phyloP scores from a whole-genome alignment of 805 yeast genomes.

The Starmerella riodocensis region DNA sequence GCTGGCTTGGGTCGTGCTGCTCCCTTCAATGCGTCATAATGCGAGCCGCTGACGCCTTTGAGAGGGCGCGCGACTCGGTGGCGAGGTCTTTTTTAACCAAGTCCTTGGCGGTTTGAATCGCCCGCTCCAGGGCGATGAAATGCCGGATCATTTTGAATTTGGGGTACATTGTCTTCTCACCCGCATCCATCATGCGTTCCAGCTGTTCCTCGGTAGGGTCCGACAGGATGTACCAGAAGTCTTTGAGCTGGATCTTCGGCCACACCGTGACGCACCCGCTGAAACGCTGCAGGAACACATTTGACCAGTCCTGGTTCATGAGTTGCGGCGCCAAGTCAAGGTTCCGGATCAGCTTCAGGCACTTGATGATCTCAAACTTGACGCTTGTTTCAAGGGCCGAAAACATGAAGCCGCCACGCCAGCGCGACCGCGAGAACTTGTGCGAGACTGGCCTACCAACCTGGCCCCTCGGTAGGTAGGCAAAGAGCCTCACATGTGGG shows the following conservation, averaged over 20 bases:
- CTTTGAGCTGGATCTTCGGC: slow-evolving; percentile 50
- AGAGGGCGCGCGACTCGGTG: too few species aligned
- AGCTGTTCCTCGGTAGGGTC: slow-evolving; percentile 55
- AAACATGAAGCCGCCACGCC: slow-evolving; percentile 66
- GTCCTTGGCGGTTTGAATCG: neutral
- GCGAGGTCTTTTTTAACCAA: too few species aligned
- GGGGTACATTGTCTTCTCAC: slow-evolving; percentile 56
- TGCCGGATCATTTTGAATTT: slow-evolving; percentile 51
- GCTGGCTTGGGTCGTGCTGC: too few species aligned
- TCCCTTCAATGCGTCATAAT: too few species aligned
- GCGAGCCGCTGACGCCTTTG: too few species aligned
- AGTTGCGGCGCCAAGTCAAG: slow-evolving; percentile 56
- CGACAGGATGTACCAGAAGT: slow-evolving; percentile 48
- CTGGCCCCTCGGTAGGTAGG: slow-evolving; percentile 66
- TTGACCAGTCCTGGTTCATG: slow-evolving; percentile 69
- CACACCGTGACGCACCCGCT: slow-evolving; percentile 66
- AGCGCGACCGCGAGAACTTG: slow-evolving; percentile 37
- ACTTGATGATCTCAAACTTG: slow-evolving; percentile 61
- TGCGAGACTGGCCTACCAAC: slow-evolving; percentile 67
- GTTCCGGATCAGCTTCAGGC: slow-evolving; percentile 54
- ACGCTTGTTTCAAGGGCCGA: slow-evolving; percentile 59
- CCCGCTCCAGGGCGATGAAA: slow-evolving; percentile 45
- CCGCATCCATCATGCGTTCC: slow-evolving; percentile 43
- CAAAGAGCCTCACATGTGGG: slow-evolving; percentile 66
- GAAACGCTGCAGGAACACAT: slow-evolving; percentile 58